Conservation (phyloP, 1,139 yeast species). For the Geotrichum europaeum region DNA sequence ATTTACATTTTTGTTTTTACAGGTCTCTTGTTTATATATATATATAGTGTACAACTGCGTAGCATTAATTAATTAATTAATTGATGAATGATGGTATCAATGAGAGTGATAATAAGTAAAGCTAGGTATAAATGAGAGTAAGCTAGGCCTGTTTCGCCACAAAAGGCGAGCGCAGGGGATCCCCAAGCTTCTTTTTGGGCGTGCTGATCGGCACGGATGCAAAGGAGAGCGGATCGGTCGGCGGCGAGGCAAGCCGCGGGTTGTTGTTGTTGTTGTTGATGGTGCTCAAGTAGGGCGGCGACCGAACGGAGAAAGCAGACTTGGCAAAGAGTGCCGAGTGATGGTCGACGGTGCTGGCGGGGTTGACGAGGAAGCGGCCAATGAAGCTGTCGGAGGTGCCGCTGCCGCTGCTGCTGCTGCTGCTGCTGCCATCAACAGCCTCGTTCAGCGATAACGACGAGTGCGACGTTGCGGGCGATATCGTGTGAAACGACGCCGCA, state of each 20-base stretch:
- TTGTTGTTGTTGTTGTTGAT: not conserved
- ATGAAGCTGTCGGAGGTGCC: not conserved
- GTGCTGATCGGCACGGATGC: not conserved
- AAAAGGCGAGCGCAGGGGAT: not conserved
- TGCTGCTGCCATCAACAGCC: not conserved
- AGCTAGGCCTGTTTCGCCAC: not conserved
- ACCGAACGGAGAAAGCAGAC: not conserved
- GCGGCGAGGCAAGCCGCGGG: not conserved
- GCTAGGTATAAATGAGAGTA: not conserved
- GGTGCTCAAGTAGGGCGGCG: not conserved
- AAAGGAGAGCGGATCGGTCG: not conserved
- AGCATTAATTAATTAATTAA: not conserved
- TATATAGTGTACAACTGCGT: not conserved
- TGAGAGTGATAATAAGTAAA: not conserved
- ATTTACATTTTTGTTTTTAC: not conserved
- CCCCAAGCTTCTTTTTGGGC: not conserved
- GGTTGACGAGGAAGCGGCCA: not conserved
- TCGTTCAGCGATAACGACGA: not conserved
- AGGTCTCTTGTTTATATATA: not conserved
- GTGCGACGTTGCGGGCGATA: not conserved
- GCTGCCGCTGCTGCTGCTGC: not conserved
- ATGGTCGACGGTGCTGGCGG: not conserved
- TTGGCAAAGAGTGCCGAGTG: conserved; percentile 1
- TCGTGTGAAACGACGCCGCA: not conserved
- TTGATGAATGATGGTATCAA: not conserved